A percentile compares a stretch with the other conserved stretches of the same genome.
Conservation (phyloP, 441 rosid genomes). For the Eutrema salsugineum region DNA sequence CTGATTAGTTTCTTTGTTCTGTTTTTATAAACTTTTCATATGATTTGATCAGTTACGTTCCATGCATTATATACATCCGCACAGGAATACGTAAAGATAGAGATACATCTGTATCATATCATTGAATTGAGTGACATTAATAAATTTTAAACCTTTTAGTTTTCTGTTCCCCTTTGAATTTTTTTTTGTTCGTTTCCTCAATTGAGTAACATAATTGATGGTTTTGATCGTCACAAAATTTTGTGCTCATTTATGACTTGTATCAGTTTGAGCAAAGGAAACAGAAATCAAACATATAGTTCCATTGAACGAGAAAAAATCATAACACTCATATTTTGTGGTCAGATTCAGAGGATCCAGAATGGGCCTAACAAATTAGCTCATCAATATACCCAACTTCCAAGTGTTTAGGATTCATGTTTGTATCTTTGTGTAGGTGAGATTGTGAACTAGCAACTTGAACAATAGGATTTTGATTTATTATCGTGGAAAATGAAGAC, state of each 20-base stretch:
- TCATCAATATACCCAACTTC: neutral
- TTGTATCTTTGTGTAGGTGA: neutral
- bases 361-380: neutral
- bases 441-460: neutral
- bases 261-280: neutral
- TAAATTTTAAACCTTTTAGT: neutral
- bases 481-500: too few species aligned
- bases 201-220: neutral
- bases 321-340: neutral
- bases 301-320: neutral
- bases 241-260: neutral
- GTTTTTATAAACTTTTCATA: too few species aligned
- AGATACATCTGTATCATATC: neutral
- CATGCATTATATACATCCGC: neutral
- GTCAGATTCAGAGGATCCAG: neutral
- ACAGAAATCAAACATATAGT: neutral
- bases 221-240: neutral
- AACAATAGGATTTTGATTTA: neutral
- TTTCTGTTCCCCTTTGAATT: conserved; percentile 3
- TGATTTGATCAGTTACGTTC: neutral
- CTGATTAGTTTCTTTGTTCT: neutral
- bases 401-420: neutral
- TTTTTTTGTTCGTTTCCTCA: neutral
- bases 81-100: neutral
- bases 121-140: neutral